A percentile compares a stretch with the other conserved stretches of the same genome.
Conservation (phyloP, 2,329 filamentous ascomycete species). For the Delphinella strobiligena region DNA sequence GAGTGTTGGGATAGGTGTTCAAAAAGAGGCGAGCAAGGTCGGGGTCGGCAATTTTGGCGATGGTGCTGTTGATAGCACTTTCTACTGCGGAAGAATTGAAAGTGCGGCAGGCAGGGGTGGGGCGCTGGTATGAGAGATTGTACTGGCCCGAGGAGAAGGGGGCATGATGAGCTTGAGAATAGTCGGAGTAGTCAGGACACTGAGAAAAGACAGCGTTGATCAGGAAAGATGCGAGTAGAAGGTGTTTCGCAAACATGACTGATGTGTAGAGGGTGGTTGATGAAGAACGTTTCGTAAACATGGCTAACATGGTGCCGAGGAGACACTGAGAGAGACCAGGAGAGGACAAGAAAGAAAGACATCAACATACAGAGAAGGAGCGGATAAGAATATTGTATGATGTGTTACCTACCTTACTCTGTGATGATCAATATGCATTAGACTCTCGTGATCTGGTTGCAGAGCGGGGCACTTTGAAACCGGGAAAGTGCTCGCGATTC, state of each 20-base stretch:
- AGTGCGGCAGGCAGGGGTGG: slow-evolving; percentile 31
- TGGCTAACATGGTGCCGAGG: too few species aligned
- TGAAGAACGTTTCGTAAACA: too few species aligned
- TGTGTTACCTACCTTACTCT: too few species aligned
- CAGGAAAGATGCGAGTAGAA: not conserved
- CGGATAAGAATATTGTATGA: too few species aligned
- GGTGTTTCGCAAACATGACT: slow-evolving; percentile 1
- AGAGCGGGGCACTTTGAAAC: too few species aligned
- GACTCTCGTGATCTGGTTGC: too few species aligned
- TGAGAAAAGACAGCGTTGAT: slow-evolving; percentile 14
- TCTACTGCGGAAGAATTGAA: slow-evolving; percentile 35
- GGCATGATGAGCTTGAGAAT: slow-evolving; percentile 27
- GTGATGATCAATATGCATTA: too few species aligned
- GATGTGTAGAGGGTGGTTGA: not conserved
- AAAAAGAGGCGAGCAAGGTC: slow-evolving; percentile 60
- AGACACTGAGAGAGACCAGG: too few species aligned
- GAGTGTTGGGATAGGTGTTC: slow-evolving; percentile 63
- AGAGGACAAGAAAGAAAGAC: too few species aligned
- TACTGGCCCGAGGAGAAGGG: slow-evolving; percentile 33
- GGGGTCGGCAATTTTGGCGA: slow-evolving; percentile 27
- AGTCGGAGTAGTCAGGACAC: slow-evolving; percentile 34
- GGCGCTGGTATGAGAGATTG: slow-evolving; percentile 34
- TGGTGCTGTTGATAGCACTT: slow-evolving; percentile 20
- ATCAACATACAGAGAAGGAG: too few species aligned
- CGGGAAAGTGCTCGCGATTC: too few species aligned